Percentiles rank a stretch among this genome's conserved stretches.
phyloP scores from a whole-genome alignment of 192 early-diverging fungal species.

The Backusella psychrophila region DNA sequence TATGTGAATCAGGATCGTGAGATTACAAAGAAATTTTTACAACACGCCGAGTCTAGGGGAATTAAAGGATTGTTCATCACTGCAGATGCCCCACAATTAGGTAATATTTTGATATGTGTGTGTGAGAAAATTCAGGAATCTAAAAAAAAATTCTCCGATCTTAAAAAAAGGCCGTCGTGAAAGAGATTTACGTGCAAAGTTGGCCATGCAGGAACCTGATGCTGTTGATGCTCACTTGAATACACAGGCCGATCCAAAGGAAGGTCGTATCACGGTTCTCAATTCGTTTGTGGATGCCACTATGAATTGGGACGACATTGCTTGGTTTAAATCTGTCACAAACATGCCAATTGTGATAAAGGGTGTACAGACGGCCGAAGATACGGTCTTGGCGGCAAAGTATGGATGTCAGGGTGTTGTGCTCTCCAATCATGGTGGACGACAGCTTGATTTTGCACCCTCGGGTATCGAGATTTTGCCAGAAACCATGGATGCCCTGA shows the following conservation, averaged over 20 bases:
- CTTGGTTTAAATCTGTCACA: conserved; percentile 85
- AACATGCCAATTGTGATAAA: conserved; percentile 88
- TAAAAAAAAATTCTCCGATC: background rate
- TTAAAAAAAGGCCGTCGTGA: conserved; percentile 56
- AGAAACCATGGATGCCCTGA: conserved; percentile 80
- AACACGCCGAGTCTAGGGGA: conserved; percentile 71
- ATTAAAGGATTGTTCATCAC: conserved; percentile 82
- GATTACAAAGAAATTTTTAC: conserved; percentile 63
- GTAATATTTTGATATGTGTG: conserved; percentile 5
- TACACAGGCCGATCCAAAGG: conserved; percentile 31
- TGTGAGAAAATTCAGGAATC: background rate
- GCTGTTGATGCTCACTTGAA: conserved; percentile 22
- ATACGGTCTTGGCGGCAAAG: conserved; percentile 81
- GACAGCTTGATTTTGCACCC: conserved; percentile 82
- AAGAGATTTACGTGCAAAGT: conserved; percentile 81
- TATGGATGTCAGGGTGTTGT: conserved; percentile 82
- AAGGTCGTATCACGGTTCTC: conserved; percentile 69
- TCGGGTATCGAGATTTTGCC: conserved; percentile 79
- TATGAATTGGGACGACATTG: conserved; percentile 85
- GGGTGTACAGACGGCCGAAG: conserved; percentile 87
- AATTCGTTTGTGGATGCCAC: conserved; percentile 78
- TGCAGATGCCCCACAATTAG: conserved; percentile 74
- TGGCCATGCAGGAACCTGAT: conserved; percentile 37
- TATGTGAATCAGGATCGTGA: conserved; percentile 77
- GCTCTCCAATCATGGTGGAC: conserved; percentile 95